A percentile compares a stretch with the other conserved stretches of the same genome.
Conservation (phyloP, 2,329 filamentous ascomycete genomes). For the Ophiostoma tasmaniense region DNA sequence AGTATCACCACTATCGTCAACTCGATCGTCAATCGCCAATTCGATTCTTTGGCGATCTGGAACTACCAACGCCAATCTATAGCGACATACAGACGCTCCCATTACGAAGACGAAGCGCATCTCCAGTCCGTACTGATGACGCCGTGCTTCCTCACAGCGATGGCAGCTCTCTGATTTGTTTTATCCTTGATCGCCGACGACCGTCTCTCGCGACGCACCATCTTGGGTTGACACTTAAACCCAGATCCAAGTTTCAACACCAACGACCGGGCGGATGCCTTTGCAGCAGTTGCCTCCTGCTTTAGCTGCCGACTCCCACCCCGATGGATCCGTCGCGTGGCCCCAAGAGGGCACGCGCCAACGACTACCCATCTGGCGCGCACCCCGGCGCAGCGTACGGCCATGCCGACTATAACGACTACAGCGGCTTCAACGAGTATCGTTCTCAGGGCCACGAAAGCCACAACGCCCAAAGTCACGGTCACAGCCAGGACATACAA, state of each 20-base stretch:
- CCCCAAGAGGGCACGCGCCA: slow-evolving; percentile 12
- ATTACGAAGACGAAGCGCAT: not conserved
- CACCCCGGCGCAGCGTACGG: not conserved
- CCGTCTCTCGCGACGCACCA: not conserved
- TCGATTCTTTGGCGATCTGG: not conserved
- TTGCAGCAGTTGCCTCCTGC: not conserved
- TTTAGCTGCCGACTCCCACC: not conserved
- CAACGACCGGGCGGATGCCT: not conserved
- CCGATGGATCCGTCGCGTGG: slow-evolving; percentile 11
- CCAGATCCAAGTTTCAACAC: not conserved
- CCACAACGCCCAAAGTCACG: not conserved
- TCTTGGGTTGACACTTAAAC: not conserved
- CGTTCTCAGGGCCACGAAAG: not conserved
- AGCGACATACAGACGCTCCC: not conserved
- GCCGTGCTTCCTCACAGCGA: not conserved
- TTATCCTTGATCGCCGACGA: not conserved
- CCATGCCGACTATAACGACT: not conserved
- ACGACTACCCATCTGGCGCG: not conserved
- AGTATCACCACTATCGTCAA: not conserved
- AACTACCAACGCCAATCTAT: not conserved
- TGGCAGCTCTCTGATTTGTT: not conserved
- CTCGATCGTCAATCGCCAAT: not conserved
- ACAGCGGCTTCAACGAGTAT: not conserved
- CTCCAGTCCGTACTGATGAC: not conserved
- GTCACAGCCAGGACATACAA: no score